phyloP scores from a whole-genome alignment of 306 rosid species.

The Dicorynia guianensis region DNA sequence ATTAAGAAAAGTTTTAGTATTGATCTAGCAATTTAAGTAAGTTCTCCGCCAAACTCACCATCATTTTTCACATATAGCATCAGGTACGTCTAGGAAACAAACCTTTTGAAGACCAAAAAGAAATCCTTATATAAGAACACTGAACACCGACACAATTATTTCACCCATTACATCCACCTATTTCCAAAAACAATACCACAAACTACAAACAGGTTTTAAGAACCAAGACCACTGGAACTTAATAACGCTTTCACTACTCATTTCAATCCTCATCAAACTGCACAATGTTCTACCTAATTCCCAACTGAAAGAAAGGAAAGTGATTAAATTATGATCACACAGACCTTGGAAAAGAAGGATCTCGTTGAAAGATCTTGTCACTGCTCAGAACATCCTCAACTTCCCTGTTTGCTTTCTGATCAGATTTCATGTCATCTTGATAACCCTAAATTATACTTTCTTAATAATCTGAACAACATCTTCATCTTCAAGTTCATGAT shows the following conservation, averaged over 20 bases:
- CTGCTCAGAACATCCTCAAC: slow-evolving; percentile 29
- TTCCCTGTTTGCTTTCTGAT: slow-evolving; percentile 22
- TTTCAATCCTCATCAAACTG: slow-evolving; percentile 47
- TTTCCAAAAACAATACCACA: slow-evolving; percentile 2
- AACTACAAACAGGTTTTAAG: slow-evolving; percentile 17
- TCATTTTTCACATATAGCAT: background rate
- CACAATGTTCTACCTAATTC: slow-evolving; percentile 35
- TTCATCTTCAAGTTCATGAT: slow-evolving; percentile 95
- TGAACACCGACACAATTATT: slow-evolving; percentile 16
- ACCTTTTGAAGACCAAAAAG: background rate
- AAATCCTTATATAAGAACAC: background rate
- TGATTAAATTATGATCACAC: slow-evolving; percentile 35
- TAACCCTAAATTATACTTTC: slow-evolving; percentile 60
- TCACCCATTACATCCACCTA: background rate
- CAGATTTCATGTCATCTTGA: slow-evolving; percentile 16
- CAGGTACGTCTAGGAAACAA: background rate
- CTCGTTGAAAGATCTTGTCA: slow-evolving; percentile 3
- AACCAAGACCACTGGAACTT: slow-evolving; percentile 25
- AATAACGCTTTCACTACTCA: slow-evolving; percentile 42
- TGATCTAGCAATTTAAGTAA: background rate
- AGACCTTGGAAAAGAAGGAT: background rate
- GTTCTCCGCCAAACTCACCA: slow-evolving; percentile 1
- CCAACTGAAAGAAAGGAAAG: slow-evolving; percentile 26
- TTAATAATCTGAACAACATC: slow-evolving; percentile 98
- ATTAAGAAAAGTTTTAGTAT: too few relatives aligned